Evolutionary conservation across 2,329 filamentous ascomycete species (phyloP), one percentile per base, ranked within the genome.

Genomic region (Aphanoascus verrucosus): DNA sequence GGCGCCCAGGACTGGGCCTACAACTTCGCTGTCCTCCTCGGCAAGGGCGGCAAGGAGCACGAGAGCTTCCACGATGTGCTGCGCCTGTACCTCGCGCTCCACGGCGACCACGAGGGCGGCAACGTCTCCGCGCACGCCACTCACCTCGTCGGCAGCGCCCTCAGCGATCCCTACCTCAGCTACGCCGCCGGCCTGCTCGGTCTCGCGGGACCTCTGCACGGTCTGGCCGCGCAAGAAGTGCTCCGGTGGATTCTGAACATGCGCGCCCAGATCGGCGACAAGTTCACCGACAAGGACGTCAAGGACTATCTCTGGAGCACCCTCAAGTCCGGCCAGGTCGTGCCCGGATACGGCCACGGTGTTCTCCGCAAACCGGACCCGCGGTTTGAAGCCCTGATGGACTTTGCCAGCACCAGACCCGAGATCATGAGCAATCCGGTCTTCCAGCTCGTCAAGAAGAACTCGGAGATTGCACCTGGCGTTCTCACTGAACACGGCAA

Each of bases 71-170:
- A 97, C 69, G 93, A 98, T 65, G 79, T 98, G 17, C 80, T 98
- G 58, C 83, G 93, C 62, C 76, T 98, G 32, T 98, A 98, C 73
- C 83, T 98, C 20, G 91, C 93, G 48, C 84, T 98, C 4, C 93
- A 98, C 72, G 93, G 93, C 58, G 93, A 98, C 72, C 93, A 98
- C 74, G 93, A 98, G 73, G 93, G 93, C 57, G 93, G 93, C 55
- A 98, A 98, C 63, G 93, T 98, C 58, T 96, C 90, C 38, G 93
- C 93, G 0, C 93, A 98, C 69, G 75, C 93, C 28, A 97, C 93
- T 6, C 93, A 98, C 70, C 77, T 98, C 38, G 93, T 98, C 53
- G 93, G 93, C 50, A 94, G 87, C 62, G 93, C 93, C 17, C 82
- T 98, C 54, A 93, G 86, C 64, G 93, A 97, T 64, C 88, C 91